Base-by-base conservation (phyloP, 768 basidiomycete genomes). In the Tulasnella sp. region DNA sequence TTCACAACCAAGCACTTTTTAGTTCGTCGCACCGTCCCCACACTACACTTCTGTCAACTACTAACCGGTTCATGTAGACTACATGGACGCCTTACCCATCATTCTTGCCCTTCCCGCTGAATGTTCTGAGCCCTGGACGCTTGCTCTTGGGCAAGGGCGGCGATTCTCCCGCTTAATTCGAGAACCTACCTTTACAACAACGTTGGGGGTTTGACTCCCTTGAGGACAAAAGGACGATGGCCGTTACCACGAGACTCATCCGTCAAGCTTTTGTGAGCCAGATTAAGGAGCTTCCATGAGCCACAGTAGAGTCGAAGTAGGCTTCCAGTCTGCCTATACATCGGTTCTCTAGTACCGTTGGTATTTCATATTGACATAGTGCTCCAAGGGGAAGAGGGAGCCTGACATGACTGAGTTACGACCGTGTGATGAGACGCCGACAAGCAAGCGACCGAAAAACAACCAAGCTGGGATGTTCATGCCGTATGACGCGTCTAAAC, bases 1-100 rank as follows among this genome's bases (percentile, higher is more conserved):
- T 77, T 26, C 75, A 73, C 35, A 76, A 77, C 32, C 75, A 80
- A 65, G 35, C 63, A 16, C 52, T 71, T n/a, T 74, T 74, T 34
- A 59, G 70, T 72, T 34, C 22, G 62, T 64, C 8, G n/a, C 9
- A n/a, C 35, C 34, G 17, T 59, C 26, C 26, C 5, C n/a, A 5
- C 11, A 9, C 14, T 36, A 3, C 47, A 19, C 0, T n/a, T 62
- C 3, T 1, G 1, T 36, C 19, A 17, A 26, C 67, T 42, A 22
- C 37, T n/a, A 26, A 14, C 65, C 29, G 17, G 14, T 34, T 22
- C 16, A n/a, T n/a, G 5, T 5, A 72, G 70, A 72, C 70, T 72
- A 22, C 12, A 35, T 73, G 17, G 74, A 75, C 34, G 74, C 66
- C 19, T 35, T 69, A 32, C 67, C 72, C 19, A 75, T 75, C 68